A percentile compares a stretch with the other conserved stretches of the same genome.
Evolutionary conservation across 208 protist genomes (phyloP).

Genomic region (Crithidia expoeki): DNA sequence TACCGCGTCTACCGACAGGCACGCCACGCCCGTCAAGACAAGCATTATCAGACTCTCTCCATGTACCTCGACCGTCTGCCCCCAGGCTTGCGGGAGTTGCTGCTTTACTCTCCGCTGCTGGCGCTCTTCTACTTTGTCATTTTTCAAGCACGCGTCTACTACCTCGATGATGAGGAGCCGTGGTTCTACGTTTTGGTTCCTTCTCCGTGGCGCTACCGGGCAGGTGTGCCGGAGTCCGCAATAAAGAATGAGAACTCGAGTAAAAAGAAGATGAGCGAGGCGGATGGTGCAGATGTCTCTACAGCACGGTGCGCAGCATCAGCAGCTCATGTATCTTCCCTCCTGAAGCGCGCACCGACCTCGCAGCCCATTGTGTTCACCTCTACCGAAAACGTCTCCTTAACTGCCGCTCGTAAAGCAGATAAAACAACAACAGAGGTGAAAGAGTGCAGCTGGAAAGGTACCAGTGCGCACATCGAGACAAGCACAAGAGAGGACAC

Average conservation of each 20-base stretch:
- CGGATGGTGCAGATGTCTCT: too few relatives aligned
- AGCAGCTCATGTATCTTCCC: slow-evolving; percentile 14
- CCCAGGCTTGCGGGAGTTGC: slow-evolving; percentile 43
- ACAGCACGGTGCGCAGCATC: too few relatives aligned
- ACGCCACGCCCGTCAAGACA: neutral
- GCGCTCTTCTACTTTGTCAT: slow-evolving; percentile 48
- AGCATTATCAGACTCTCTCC: slow-evolving; percentile 39
- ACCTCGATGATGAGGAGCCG: slow-evolving; percentile 43
- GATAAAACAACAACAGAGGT: neutral
- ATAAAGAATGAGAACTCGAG: neutral
- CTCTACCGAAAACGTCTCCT: neutral
- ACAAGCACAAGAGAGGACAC: neutral
- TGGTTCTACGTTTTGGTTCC: slow-evolving; percentile 28
- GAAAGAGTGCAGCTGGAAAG: neutral
- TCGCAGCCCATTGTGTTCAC: neutral
- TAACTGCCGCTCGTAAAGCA: neutral
- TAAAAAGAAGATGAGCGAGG: too few relatives aligned
- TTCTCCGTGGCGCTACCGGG: slow-evolving; percentile 16
- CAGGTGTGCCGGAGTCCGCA: neutral
- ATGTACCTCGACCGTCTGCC: slow-evolving; percentile 61
- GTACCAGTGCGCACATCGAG: neutral
- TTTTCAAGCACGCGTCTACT: slow-evolving; percentile 57
- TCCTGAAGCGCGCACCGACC: slow-evolving; percentile 23
- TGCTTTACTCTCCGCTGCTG: slow-evolving; percentile 63
- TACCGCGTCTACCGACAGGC: slow-evolving; percentile 21